Evolutionary conservation across 345 rosid species (phyloP), one percentile per base, ranked within the genome.

Genomic region (Theobroma cacao): DNA sequence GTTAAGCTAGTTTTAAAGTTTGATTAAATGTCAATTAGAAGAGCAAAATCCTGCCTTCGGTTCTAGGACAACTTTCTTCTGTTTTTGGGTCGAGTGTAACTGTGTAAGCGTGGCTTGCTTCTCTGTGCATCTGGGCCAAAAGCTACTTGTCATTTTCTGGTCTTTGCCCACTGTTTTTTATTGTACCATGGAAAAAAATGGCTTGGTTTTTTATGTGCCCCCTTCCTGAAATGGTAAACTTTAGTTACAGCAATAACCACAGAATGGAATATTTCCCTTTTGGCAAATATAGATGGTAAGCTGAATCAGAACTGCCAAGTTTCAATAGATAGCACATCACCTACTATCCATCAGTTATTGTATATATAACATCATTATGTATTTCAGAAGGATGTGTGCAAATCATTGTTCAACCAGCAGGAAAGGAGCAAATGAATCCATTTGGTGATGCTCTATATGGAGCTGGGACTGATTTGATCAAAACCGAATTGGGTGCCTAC

Each of bases 401-500:
- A 41, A 41, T 48, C 43, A 31, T 31, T 31, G 17, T 31, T n/a
- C 75, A 71, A n/a, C 60, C 75, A 17, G 17, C 22, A 13, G 3
- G 61, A 31, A 50, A 52, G 41, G 38, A 58, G 45, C 48, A 38
- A 8, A 59, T 55, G 47, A 81, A 56, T 75, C 91, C 93, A 20
- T 88, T 91, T 30, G 88, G 88, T 20, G 86, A 87, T 86, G 64
- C 91, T 50, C 86, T 91, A 70, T 86, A 89, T 38, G 93, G 91
- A 55, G 86, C 93, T 73, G 83, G 93, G 72, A 86, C 93, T 15
- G 91, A 90, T 33, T 81, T 91, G 47, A 85, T 88, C 75, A 79
- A 76, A 71, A 86, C 86, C 40, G 92, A 92, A 50, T 74, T 91
- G 43, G 90, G 88, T 74, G 95, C 90, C 20, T 89, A 91, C 66